Base-by-base conservation (phyloP, 2,329 filamentous ascomycete species). In the Colletotrichum orbiculare region DNA sequence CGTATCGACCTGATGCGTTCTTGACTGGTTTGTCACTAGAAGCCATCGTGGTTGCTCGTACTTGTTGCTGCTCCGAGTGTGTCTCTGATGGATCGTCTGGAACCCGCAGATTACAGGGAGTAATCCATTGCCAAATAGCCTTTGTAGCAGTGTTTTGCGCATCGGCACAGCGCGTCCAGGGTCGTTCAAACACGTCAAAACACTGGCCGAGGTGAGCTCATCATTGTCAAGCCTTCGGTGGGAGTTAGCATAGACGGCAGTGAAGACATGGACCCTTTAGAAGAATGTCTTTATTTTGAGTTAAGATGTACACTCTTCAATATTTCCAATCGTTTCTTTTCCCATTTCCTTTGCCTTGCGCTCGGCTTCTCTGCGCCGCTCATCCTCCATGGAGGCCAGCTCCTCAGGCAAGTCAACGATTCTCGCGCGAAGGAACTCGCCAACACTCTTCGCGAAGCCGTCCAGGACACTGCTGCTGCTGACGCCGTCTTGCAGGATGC, bases 361-460 rank as follows among this genome's bases (percentile, higher is more conserved):
- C 39, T 60, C 57, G 8, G 57, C 49, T 17, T 8, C 41, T 12
- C 25, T 52, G 15, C 70, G 65, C 17, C 69, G 48, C 43, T 58
- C 41, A 5, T 71, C 60, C 53, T 75, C 73, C 3, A 33, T 53
- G 17, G 67, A 37, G 1, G 73, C 67, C 46, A 75, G 66, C 8
- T 69, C 67, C 9, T 25, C 35, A 0, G 75, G 75, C 46, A 77
- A 17, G n/a, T 72, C 72, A 15, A 75, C 72, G 10, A 71, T 52
- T 35, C 73, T 72, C 8, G 69, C 71, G 15, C 74, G 71, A 39
- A 85, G 69, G 71, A 81, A 86, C 73, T 86, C 83, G 12, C 77
- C 81, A 69, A 85, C 80, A 0, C 82, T 82, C 70, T 86, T 86
- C 2, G 79, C 84, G 68, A 86, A 79, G 2, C 77, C 76, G 71